Conservation (phyloP, 2,329 filamentous ascomycete species). For the Aureobasidium sp. region DNA sequence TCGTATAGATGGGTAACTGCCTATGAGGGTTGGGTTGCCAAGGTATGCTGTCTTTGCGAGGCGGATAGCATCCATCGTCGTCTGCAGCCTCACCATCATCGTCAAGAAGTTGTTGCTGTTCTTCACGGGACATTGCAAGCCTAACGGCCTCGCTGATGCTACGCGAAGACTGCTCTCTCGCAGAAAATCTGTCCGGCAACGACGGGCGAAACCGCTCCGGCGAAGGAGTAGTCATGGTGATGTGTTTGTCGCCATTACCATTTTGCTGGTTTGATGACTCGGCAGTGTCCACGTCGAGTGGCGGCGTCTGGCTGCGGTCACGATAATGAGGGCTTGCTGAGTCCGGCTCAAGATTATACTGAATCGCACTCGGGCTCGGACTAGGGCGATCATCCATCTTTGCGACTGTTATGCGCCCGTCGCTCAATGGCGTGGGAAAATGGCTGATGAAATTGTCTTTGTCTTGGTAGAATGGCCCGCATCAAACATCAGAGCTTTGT, state of each 20-base stretch:
- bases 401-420: background rate
- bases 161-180: slow-evolving; percentile 25
- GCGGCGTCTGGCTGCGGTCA: slow-evolving; percentile 1
- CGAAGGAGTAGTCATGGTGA: slow-evolving; percentile 19
- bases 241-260: slow-evolving; percentile 17
- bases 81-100: slow-evolving; percentile 38
- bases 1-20: slow-evolving; percentile 64
- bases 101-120: slow-evolving; percentile 42
- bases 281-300: background rate
- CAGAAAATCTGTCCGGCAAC: slow-evolving; percentile 22
- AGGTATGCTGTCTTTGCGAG: slow-evolving; percentile 30
- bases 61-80: slow-evolving; percentile 38
- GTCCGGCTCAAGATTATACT: background rate
- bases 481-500: slow-evolving; percentile 8
- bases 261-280: background rate
- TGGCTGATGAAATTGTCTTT: slow-evolving; percentile 3
- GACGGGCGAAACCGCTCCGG: slow-evolving; percentile 22
- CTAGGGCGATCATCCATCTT: slow-evolving; percentile 8
- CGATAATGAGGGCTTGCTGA: background rate
- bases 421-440: background rate
- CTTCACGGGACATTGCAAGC: slow-evolving; percentile 36
- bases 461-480: background rate
- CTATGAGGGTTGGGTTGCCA: slow-evolving; percentile 48
- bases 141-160: slow-evolving; percentile 32
- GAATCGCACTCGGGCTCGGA: slow-evolving; percentile 8